phyloP scores from a whole-genome alignment of 352 stramenopile species.

The Pythium guiyangense region DNA sequence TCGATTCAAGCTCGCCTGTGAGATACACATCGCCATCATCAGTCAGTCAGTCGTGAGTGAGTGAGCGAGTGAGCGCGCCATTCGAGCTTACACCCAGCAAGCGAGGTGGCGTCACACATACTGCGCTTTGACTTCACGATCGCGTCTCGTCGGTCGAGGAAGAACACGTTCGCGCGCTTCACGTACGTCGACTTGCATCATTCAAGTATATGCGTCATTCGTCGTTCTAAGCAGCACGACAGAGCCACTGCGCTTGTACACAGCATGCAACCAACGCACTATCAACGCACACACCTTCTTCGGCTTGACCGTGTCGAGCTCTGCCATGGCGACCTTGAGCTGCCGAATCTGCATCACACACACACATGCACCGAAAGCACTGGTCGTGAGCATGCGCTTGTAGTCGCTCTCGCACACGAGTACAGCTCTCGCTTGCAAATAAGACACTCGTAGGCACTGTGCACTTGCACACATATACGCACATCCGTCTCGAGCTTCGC shows the following conservation, averaged over 20 bases:
- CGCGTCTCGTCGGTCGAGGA: constrained; percentile 58
- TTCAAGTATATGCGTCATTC: too few species aligned
- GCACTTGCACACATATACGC: neutral
- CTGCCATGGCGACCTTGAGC: constrained; percentile 65
- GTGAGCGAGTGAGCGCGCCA: neutral
- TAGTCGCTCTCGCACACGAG: too few species aligned
- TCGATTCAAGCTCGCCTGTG: constrained; percentile 62
- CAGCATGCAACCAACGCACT: neutral
- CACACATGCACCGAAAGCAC: neutral
- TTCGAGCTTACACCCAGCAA: neutral
- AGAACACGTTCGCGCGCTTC: constrained; percentile 70
- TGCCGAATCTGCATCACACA: constrained; percentile 65
- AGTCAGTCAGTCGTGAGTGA: too few species aligned
- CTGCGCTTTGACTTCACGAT: constrained; percentile 68
- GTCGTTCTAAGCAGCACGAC: too few species aligned
- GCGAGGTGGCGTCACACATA: constrained; percentile 15
- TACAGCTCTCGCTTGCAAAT: neutral
- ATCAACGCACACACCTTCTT: constrained; percentile 42
- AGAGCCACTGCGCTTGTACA: neutral
- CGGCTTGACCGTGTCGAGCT: constrained; percentile 62
- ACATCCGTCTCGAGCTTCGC: constrained; percentile 19
- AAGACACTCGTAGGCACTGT: neutral
- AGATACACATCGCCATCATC: too few species aligned
- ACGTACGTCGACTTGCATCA: constrained; percentile 50
- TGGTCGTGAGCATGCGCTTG: too few species aligned